Base-by-base conservation (phyloP, 441 rosid genomes). In the Populus trichocarpa region DNA sequence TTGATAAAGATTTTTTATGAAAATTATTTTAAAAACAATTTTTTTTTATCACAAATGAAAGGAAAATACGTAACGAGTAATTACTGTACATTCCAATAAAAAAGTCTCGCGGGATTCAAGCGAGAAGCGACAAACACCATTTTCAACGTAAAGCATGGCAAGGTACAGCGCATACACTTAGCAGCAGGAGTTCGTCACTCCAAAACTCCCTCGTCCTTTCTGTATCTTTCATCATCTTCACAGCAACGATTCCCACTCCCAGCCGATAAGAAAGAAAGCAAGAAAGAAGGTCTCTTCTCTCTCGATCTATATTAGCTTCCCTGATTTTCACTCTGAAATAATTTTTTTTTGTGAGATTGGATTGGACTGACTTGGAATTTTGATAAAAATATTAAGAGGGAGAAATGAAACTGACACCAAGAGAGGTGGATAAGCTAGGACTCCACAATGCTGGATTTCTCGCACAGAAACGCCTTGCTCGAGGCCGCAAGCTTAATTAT, bases 391-490 rank as follows among this genome's bases (percentile, higher is more conserved):
- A 23, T 4, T 11, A 10, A 63, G 50, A 28, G 38, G 70, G 61
- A 73, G 75, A 25, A 71, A 93, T 94, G 98, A 94, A 84, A 80
- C 72, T 94, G 81, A 71, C 81, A 42, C 97, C 96, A 3, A 87
- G 94, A 82, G 98, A 94, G 83, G 82, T 86, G 13, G 97, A 91
- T 81, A 96, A 96, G 78, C 77, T 94, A 69, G 89, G 77, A 42
- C 94, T 96, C 71, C 97, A 96, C 79, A 85, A 85, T 74, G 97
- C 97, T 3, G 98, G 97, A 20, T 87, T 82, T 83, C 95, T 96
- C 23, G 97, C 99, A 0, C 99, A 93, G 88, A 96, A 93, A 80
- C 99, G 98, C 77, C 95, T 96, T 26, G 98, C 99, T 70, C 96
- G 97, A 35, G 97, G 97, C 67, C 85, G 90, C 75, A 83, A 86